A percentile compares a stretch with the other conserved stretches of the same genome.
Conservation (phyloP, 108 stramenopile genomes). For the Skeletonema costatum region DNA sequence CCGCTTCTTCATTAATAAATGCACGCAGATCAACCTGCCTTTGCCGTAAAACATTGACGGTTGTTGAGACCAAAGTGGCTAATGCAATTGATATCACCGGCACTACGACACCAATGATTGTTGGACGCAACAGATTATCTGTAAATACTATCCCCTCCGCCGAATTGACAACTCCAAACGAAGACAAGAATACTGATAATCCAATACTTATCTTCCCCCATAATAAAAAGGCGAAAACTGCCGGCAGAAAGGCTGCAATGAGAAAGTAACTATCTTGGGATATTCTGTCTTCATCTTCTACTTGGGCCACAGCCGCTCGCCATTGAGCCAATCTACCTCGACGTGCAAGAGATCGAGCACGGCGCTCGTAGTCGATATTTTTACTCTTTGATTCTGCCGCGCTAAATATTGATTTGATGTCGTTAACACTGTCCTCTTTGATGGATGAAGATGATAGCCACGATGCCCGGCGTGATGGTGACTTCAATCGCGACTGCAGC, state of each 20-base stretch:
- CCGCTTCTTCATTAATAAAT: constrained; percentile 39
- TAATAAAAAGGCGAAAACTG: constrained; percentile 18
- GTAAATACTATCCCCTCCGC: constrained; percentile 10
- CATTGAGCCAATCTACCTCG: not conserved
- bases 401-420: not conserved
- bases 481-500: not conserved
- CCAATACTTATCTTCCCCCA: constrained; percentile 26
- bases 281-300: not conserved
- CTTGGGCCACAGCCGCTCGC: not conserved
- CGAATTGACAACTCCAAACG: constrained; percentile 1
- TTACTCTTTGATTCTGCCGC: not conserved
- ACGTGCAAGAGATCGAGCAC: not conserved
- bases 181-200: constrained; percentile 5
- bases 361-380: not conserved
- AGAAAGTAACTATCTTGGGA: not conserved
- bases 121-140: constrained; percentile 23
- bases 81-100: constrained; percentile 42
- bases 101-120: constrained; percentile 41
- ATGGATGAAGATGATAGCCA: not conserved
- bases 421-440: not conserved
- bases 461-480: not conserved
- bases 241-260: constrained; percentile 5
- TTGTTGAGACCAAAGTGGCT: constrained; percentile 37
- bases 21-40: constrained; percentile 36
- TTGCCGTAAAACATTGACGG: constrained; percentile 40